Evolutionary conservation across 202 grass and related monocot genomes (phyloP), one percentile per base, ranked within the genome.

Genomic region (Musa balbisiana): DNA sequence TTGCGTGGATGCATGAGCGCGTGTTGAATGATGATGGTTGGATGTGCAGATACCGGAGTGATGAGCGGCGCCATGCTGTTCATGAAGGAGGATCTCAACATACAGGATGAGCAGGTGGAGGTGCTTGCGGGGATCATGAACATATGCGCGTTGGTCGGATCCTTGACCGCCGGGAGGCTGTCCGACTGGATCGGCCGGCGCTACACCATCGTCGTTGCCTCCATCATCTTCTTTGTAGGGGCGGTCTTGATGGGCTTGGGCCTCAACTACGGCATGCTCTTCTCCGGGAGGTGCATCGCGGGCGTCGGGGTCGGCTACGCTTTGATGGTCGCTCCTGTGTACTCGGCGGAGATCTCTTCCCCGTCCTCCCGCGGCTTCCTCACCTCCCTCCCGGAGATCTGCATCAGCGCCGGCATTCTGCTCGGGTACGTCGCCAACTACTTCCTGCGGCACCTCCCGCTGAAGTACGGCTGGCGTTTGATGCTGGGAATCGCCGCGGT

Each of bases 391-490:
- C 78, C 85, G 10, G 85, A 84, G 55, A 76, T 87, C 54, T 81
- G 56, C 75, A 81, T 87, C 78, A 87, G 56, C 75, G 1, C 74
- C 56, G 85, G 85, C 21, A 78, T 84, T 51, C 73, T 87, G 24
- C 77, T 85, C 23, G 83, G 83, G 0, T 85, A 85, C 29, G 20
- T 85, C 24, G 29, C 83, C n/a, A 85, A 80, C 33, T 85, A 72
- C 60, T 43, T 54, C 3, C 24, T 85, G 27, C 49, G 52, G 0
- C 62, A 76, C 9, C 79, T 85, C 55, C 64, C 69, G 1, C 26
- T n/a, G n/a, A n/a, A n/a, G n/a, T n/a, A n/a, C n/a, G n/a, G n/a
- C n/a, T n/a, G n/a, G n/a, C n/a, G n/a, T n/a, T n/a, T n/a, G n/a
- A n/a, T n/a, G n/a, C n/a, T n/a, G n/a, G n/a, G n/a, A n/a, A n/a